Evolutionary conservation across 2,329 filamentous ascomycete species (phyloP), one percentile per base, ranked within the genome.

Genomic region (Spiromastix sp.): DNA sequence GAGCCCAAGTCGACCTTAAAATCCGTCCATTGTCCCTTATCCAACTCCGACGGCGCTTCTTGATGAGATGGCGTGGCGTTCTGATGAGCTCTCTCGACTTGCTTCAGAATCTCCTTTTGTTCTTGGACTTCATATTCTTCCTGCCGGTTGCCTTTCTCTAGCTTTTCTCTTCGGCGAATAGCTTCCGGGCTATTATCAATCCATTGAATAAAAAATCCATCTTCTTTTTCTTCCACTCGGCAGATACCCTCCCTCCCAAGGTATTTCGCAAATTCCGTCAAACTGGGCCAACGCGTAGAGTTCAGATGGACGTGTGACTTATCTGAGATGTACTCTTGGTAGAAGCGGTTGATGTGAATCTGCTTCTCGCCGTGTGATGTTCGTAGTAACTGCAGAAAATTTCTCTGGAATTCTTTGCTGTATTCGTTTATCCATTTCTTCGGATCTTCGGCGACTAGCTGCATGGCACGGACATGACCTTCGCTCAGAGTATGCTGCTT

Each of bases 241-340:
- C 85, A 93, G 30, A 95, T 77, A 0, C 89, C 84, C 57, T 96
- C 86, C 15, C 82, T 67, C 0, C 89, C 87, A 1, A 98, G 64
- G 50, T 84, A 67, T 53, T 94, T 93, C 10, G 83, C 85, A 54
- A 94, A 93, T 49, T 96, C 86, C 2, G 86, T 89, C 48, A 98
- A 63, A 21, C 76, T 84, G 3, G 79, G 74, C 86, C 86, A 96
- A 50, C 81, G 80, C 0, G 91, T 96, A 5, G 85, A 71, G 59
- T 95, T 95, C 82, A 96, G 86, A 55, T 96, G 91, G 6, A 91
- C 67, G 55, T 96, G 89, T 50, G 85, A 72, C 57, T 87, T 86
- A 47, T 89, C 81, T 11, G 77, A 71, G 47, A 98, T 95, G 50
- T 93, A 91, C 52, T 87, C 81, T 56, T 96, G 85, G 61, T 98